Evolutionary conservation across 352 stramenopile species (phyloP).

Genomic region (Phytopythium kandeliae): DNA sequence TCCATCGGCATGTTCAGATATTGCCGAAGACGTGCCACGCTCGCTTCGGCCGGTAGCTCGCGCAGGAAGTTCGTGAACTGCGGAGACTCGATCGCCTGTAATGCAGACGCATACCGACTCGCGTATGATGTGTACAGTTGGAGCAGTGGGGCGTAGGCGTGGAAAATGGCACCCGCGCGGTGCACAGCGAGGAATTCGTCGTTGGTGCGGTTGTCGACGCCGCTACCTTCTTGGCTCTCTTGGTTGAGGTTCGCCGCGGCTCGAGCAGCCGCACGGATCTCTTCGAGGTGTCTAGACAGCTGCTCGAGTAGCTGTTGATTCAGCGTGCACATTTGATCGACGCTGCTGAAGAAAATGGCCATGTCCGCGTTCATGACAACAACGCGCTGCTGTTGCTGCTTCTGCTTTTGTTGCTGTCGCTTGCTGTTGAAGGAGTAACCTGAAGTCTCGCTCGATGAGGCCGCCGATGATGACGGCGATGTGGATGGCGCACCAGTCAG

Average conservation of each 20-base stretch:
- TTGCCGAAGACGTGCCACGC: conserved; percentile 49
- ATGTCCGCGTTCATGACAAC: conserved; percentile 80
- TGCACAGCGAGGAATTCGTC: conserved; percentile 14
- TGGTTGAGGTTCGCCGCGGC: background rate
- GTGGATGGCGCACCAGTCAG: background rate
- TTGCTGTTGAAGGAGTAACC: no score
- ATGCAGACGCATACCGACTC: conserved; percentile 63
- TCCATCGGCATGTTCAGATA: conserved; percentile 89
- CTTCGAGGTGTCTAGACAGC: conserved; percentile 68
- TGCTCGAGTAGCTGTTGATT: conserved; percentile 87
- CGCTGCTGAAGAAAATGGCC: conserved; percentile 86
- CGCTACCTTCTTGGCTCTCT: conserved; percentile 16
- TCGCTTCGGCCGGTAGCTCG: conserved; percentile 63
- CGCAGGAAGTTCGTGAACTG: conserved; percentile 67
- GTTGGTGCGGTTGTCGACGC: background rate
- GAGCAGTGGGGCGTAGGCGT: conserved; percentile 78
- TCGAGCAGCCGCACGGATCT: conserved; percentile 27
- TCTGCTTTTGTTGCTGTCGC: conserved; percentile 2
- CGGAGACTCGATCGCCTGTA: conserved; percentile 66
- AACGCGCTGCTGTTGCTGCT: conserved; percentile 8
- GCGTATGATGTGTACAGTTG: conserved; percentile 85
- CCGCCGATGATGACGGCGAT: background rate
- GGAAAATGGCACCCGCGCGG: conserved; percentile 73
- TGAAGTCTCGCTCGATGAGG: background rate
- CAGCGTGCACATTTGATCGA: conserved; percentile 84